Percentiles rank a stretch among this genome's conserved stretches.
phyloP scores from a whole-genome alignment of 225 moss, liverwort and hornwort species.

The Neckera pumila region DNA sequence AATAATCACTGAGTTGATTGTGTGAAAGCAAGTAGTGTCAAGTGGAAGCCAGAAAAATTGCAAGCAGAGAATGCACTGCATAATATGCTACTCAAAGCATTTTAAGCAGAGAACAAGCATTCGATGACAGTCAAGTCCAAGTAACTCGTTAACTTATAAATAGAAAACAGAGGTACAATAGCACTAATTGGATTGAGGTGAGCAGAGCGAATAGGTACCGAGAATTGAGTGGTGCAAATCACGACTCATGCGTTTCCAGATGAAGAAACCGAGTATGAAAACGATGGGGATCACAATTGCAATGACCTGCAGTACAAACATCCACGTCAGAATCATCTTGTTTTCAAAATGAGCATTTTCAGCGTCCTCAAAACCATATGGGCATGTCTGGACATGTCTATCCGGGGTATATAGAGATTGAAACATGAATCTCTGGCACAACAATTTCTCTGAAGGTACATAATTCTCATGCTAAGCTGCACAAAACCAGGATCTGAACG shows the following conservation, averaged over 20 bases:
- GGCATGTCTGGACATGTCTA: background rate
- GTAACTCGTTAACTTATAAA: background rate
- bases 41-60: background rate
- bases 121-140: background rate
- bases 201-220: background rate
- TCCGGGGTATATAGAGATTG: too few species aligned
- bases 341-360: background rate
- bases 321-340: background rate
- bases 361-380: background rate
- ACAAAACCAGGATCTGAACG: background rate
- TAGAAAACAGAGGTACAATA: background rate
- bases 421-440: background rate
- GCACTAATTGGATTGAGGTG: background rate
- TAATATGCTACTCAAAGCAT: background rate
- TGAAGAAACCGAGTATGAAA: background rate
- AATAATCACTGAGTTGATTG: background rate
- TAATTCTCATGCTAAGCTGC: background rate
- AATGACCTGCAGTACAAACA: background rate
- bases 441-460: too few species aligned
- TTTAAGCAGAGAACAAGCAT: background rate
- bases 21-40: background rate
- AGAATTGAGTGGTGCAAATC: background rate
- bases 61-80: background rate
- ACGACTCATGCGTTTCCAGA: background rate
- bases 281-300: background rate